A percentile compares a stretch with the other conserved stretches of the same genome.
These are phyloP conservation scores for Dactylellina leptospora DNA, from an alignment of 2,329 filamentous ascomycete genomes.

Conservation along the genomic window DNA sequence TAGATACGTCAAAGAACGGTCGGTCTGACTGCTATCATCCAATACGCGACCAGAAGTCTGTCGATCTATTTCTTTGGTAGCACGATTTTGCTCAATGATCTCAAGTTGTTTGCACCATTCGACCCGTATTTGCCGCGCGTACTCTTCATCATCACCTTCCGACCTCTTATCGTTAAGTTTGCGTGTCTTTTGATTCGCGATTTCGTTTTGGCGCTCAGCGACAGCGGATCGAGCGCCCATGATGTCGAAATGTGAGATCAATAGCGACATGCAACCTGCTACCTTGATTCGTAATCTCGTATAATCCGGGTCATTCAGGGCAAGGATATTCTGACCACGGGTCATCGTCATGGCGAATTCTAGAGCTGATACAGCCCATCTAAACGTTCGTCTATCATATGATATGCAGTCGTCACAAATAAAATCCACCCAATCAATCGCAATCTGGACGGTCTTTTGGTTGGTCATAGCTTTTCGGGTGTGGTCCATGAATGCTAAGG, in stretches of 20 bases:
- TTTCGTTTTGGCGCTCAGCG: slow-evolving; percentile 87
- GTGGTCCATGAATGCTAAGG: slow-evolving; percentile 92
- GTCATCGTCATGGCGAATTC: slow-evolving; percentile 99
- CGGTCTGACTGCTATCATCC: slow-evolving; percentile 93
- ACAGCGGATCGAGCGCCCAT: slow-evolving; percentile 96
- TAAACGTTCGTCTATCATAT: slow-evolving; percentile 92
- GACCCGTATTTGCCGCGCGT: slow-evolving; percentile 75
- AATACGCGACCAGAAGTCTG: slow-evolving; percentile 89
- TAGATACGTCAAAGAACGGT: slow-evolving; percentile 90
- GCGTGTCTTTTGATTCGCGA: slow-evolving; percentile 79
- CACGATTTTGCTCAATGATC: slow-evolving; percentile 79
- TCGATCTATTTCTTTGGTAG: slow-evolving; percentile 81
- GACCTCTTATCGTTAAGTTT: slow-evolving; percentile 80
- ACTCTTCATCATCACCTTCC: slow-evolving; percentile 83
- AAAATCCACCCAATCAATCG: slow-evolving; percentile 96
- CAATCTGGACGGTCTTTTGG: slow-evolving; percentile 88
- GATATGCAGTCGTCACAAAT: slow-evolving; percentile 97
- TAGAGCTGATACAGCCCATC: slow-evolving; percentile 93
- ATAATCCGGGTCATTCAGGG: slow-evolving; percentile 87
- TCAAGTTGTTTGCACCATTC: slow-evolving; percentile 77
- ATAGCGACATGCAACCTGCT: slow-evolving; percentile 92
- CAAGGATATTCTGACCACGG: slow-evolving; percentile 88
- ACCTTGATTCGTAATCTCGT: slow-evolving; percentile 83
- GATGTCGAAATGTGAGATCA: slow-evolving; percentile 99
- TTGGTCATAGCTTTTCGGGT: slow-evolving; percentile 98